phyloP scores from a whole-genome alignment of 2,329 filamentous ascomycete genomes.

The Phialophora chinensis region DNA sequence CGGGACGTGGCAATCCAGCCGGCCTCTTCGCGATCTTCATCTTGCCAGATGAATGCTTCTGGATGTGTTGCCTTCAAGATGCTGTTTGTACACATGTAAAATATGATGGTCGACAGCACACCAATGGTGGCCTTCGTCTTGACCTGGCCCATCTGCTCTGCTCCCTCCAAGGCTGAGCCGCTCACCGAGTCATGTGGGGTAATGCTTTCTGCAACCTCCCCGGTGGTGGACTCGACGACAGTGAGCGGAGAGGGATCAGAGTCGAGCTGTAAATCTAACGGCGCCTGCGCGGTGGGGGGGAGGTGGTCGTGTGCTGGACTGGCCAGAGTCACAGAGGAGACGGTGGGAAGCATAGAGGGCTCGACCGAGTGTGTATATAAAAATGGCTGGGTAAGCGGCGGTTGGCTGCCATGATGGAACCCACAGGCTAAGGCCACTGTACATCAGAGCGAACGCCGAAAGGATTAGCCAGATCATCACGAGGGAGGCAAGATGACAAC shows the following conservation, averaged over 20 bases:
- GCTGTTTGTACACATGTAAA: slow-evolving; percentile 52
- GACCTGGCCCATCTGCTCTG: slow-evolving; percentile 48
- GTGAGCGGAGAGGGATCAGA: slow-evolving; percentile 12
- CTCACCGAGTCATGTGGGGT: slow-evolving; percentile 31
- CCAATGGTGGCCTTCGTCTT: slow-evolving; percentile 49
- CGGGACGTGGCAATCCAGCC: slow-evolving; percentile 74
- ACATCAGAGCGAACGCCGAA: slow-evolving; percentile 29
- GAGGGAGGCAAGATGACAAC: slow-evolving; percentile 23
- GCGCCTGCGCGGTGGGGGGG: slow-evolving; percentile 16
- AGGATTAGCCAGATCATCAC: slow-evolving; percentile 34
- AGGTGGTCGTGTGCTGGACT: slow-evolving; percentile 18
- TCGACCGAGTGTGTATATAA: slow-evolving; percentile 31
- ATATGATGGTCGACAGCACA: slow-evolving; percentile 49
- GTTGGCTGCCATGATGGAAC: slow-evolving; percentile 29
- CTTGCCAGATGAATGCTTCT: slow-evolving; percentile 63
- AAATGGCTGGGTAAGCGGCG: slow-evolving; percentile 28
- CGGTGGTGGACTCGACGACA: slow-evolving; percentile 20
- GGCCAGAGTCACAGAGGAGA: slow-evolving; percentile 17
- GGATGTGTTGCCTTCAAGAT: slow-evolving; percentile 66
- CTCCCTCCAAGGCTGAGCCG: slow-evolving; percentile 29
- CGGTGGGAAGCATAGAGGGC: slow-evolving; percentile 16
- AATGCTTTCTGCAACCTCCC: background rate
- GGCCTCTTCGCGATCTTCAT: slow-evolving; percentile 67
- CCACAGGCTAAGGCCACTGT: slow-evolving; percentile 40
- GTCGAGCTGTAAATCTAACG: slow-evolving; percentile 3